Evolutionary conservation across 257 asterid genomes (phyloP).

Genomic region (Nicotiana sylvestris): DNA sequence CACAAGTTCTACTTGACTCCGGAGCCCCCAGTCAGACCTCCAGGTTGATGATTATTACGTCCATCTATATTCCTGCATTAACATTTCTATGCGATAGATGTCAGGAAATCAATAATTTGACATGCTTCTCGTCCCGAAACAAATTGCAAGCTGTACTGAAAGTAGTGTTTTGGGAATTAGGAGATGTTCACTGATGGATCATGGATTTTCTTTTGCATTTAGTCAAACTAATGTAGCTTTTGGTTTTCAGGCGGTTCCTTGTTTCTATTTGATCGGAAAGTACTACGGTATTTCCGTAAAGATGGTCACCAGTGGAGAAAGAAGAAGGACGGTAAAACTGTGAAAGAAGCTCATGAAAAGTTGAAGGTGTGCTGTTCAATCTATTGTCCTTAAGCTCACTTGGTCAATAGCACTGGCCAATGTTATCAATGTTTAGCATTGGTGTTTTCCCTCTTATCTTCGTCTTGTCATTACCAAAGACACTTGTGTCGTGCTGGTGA

Average conservation of each 20-base stretch:
- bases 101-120: neutral
- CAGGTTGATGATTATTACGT: slow-evolving; percentile 11
- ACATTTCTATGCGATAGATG: slow-evolving; percentile 5
- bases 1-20: slow-evolving; percentile 4
- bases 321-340: slow-evolving; percentile 29
- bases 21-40: slow-evolving; percentile 22
- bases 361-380: slow-evolving; percentile 10
- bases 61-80: neutral
- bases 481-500: neutral
- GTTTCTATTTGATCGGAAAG: slow-evolving; percentile 27
- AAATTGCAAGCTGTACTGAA: neutral
- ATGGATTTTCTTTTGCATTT: neutral
- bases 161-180: neutral
- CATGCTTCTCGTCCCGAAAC: neutral
- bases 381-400: neutral
- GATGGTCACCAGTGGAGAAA: slow-evolving; percentile 33
- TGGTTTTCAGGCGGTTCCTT: slow-evolving; percentile 17
- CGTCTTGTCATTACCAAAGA: neutral
- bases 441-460: neutral
- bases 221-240: neutral
- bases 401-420: neutral
- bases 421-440: neutral
- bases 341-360: slow-evolving; percentile 30
- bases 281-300: slow-evolving; percentile 20
- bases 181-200: neutral